phyloP scores from a whole-genome alignment of 2,329 filamentous ascomycete species.

The Atkinsonella hypoxylon region DNA sequence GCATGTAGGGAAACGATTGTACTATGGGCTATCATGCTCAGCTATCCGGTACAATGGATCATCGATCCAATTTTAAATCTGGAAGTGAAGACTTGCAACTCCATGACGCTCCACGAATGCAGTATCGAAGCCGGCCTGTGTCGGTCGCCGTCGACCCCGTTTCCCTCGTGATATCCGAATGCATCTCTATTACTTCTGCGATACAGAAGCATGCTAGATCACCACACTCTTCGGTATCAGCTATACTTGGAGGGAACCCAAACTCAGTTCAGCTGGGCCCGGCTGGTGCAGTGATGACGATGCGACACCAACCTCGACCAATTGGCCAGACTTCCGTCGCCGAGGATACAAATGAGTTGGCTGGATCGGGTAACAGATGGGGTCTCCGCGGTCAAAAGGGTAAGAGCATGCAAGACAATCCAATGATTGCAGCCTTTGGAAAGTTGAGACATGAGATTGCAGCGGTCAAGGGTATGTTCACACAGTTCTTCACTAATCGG shows the following conservation, averaged over 20 bases:
- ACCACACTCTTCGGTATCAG: slow-evolving; percentile 90
- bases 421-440: slow-evolving; percentile 88
- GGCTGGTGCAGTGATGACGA: slow-evolving; percentile 28
- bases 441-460: slow-evolving; percentile 80
- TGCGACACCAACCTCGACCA: slow-evolving; percentile 29
- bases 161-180: slow-evolving; percentile 93
- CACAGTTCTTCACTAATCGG: background rate
- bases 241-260: slow-evolving; percentile 73
- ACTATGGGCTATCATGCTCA: slow-evolving; percentile 6
- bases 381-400: slow-evolving; percentile 88
- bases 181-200: slow-evolving; percentile 93
- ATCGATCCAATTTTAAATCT: background rate
- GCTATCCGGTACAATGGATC: background rate
- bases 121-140: slow-evolving; percentile 49
- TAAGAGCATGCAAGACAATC: slow-evolving; percentile 95
- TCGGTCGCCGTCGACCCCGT: slow-evolving; percentile 83
- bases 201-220: slow-evolving; percentile 97
- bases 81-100: background rate
- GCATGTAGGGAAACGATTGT: background rate
- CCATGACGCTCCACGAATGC: slow-evolving; percentile 33
- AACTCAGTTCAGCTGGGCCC: slow-evolving; percentile 43
- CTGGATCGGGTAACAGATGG: slow-evolving; percentile 66
- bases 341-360: slow-evolving; percentile 37
- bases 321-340: slow-evolving; percentile 16
- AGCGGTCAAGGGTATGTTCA: slow-evolving; percentile 57